Base-by-base conservation (phyloP, 2,329 filamentous ascomycete genomes). In the Westerdykella aurantiaca region DNA sequence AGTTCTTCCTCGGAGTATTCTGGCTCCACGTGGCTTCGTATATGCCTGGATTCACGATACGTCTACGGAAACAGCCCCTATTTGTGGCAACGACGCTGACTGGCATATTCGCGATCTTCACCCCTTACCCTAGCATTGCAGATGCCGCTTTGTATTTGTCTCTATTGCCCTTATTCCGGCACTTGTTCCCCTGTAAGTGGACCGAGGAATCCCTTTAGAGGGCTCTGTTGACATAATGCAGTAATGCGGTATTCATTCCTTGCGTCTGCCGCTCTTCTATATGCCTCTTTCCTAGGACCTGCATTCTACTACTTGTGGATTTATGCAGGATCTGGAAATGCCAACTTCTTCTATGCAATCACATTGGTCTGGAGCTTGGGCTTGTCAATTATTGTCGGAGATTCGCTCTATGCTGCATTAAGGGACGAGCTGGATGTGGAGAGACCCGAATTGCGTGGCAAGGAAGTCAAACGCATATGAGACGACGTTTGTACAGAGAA, bases 331-430 rank as follows among this genome's bases (percentile, higher is more conserved):
- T 95, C 89, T 44, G 93, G 93, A 22, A 98, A 98, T 60, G 93
- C 93, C 46, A 98, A 98, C 66, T 98, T 98, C 72, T 98, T 98
- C 72, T 98, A 98, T 64, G 93, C 93, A 52, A 97, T 98, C 58
- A 98, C 93, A 0, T 72, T 98, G n/a, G 93, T 98, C 0, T 98
- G 93, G 93, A 95, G 88, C 62, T 68, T 98, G 18, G 93, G 88
- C 0, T 77, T 95, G 55, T 90, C 89, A 31, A 76, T 98, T 49
- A 72, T 98, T 23, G 79, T 97, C 6, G 88, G 87, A 10, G 93
- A 98, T 64, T 76, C 88, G 42, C 75, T 95, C 2, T 97, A 94
- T 69, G 89, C 93, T 0, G 82, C 90, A 5, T 72, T 98, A 48
- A 75, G 93, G 46, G 93, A 98, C 58, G 93, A 98, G 67, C 89